Evolutionary conservation across 1,139 yeast genomes (phyloP).

Genomic region (Saccharomyces uvarum): DNA sequence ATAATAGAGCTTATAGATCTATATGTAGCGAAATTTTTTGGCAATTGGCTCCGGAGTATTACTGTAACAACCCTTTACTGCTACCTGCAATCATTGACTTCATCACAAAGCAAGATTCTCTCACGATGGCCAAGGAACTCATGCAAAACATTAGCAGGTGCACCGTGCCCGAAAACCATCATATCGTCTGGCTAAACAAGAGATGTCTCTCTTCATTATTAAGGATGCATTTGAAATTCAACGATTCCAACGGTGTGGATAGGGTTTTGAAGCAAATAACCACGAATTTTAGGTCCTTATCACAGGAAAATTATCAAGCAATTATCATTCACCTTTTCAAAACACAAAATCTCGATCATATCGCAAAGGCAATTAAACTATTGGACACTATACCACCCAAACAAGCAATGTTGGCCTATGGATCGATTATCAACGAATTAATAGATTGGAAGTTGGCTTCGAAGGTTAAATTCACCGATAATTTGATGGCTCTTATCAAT

Average conservation of each 20-base stretch:
- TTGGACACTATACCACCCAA: constrained; percentile 13
- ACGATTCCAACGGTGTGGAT: constrained; percentile 38
- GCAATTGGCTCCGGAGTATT: constrained; percentile 32
- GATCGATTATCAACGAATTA: constrained; percentile 16
- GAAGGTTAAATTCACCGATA: background rate
- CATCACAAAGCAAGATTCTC: constrained; percentile 28
- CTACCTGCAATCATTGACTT: constrained; percentile 34
- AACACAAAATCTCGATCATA: constrained; percentile 9
- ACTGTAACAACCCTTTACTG: constrained; percentile 34
- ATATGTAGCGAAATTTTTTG: constrained; percentile 30
- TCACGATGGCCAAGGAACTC: constrained; percentile 28
- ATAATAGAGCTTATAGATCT: constrained; percentile 29
- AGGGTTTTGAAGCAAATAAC: constrained; percentile 33
- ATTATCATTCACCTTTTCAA: constrained; percentile 17
- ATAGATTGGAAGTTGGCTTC: constrained; percentile 12
- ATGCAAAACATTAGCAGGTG: constrained; percentile 24
- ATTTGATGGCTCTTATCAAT: constrained; percentile 11
- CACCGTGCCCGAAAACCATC: constrained; percentile 22
- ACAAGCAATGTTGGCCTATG: constrained; percentile 14
- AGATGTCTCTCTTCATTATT: constrained; percentile 34
- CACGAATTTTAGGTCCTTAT: constrained; percentile 14
- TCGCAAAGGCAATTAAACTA: constrained; percentile 19
- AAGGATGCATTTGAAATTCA: constrained; percentile 35
- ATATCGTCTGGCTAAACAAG: constrained; percentile 17
- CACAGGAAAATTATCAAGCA: constrained; percentile 18